These are phyloP conservation scores for Trichoderma simmonsii DNA, from an alignment of 2,329 filamentous ascomycete genomes.

Conservation along the genomic window DNA sequence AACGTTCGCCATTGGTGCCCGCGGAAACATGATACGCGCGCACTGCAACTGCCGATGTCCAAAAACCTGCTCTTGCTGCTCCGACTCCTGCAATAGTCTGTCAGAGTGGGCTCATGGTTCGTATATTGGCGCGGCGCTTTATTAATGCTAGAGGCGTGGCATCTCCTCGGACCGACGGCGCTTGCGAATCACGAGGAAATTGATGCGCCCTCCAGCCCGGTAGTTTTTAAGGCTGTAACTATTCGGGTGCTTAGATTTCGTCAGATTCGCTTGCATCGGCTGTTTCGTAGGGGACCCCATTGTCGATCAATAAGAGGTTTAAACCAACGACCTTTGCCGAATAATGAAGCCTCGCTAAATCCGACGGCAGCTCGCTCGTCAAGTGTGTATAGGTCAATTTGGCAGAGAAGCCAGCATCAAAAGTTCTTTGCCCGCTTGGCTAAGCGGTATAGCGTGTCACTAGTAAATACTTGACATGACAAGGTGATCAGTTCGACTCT, in stretches of 20 bases:
- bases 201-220: not conserved
- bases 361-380: not conserved
- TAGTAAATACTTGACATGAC: constrained; percentile 20
- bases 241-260: not conserved
- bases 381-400: not conserved
- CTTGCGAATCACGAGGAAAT: not conserved
- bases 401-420: not conserved
- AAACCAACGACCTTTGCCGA: not conserved
- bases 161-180: not conserved
- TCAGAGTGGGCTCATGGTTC: not conserved
- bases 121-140: not conserved
- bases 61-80: not conserved
- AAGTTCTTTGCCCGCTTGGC: constrained; percentile 17
- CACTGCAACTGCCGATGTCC: not conserved
- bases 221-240: not conserved
- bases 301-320: not conserved
- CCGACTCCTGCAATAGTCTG: not conserved
- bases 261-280: not conserved
- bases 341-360: not conserved
- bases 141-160: not conserved
- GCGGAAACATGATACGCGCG: not conserved
- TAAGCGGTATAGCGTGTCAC: constrained; percentile 22
- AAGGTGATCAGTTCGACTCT: constrained; percentile 22
- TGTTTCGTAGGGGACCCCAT: not conserved
- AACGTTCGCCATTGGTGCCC: not conserved